These are phyloP conservation scores for Verbena officinalis DNA, from an alignment of 257 asterid species.

Conservation along the genomic window DNA sequence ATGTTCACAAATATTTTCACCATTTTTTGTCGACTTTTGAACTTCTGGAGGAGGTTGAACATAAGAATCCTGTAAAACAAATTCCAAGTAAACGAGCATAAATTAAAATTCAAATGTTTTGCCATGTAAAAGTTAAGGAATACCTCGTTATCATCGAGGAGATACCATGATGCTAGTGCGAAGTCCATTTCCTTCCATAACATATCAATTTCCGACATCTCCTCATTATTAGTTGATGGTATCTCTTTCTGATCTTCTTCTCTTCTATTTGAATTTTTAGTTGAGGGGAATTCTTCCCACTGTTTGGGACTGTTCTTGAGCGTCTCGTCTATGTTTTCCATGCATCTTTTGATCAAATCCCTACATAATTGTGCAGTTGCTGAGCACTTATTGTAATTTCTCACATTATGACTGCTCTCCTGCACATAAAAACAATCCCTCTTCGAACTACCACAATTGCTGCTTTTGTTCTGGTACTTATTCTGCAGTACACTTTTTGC, in stretches of 20 bases:
- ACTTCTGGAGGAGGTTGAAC: conserved; percentile 34
- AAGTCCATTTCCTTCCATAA: conserved; percentile 97
- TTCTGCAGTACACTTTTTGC: conserved; percentile 37
- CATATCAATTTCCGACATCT: conserved; percentile 77
- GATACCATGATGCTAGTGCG: conserved; percentile 83
- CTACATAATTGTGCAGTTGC: conserved; percentile 77
- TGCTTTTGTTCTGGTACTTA: conserved; percentile 39
- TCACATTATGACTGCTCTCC: conserved; percentile 78
- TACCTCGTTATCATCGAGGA: conserved; percentile 81
- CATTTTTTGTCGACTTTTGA: conserved; percentile 36
- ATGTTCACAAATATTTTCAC: conserved; percentile 59
- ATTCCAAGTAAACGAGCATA: background rate
- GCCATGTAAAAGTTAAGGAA: background rate
- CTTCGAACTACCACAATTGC: conserved; percentile 36
- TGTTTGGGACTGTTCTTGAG: conserved; percentile 72
- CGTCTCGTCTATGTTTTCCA: conserved; percentile 82
- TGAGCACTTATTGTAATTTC: conserved; percentile 72
- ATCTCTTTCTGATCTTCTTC: conserved; percentile 36
- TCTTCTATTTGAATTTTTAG: conserved; percentile 33
- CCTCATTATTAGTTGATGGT: conserved; percentile 39
- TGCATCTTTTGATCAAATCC: conserved; percentile 80
- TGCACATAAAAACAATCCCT: conserved; percentile 72
- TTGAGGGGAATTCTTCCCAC: conserved; percentile 75
- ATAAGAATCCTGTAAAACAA: conserved; percentile 48
- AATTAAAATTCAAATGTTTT: background rate